phyloP scores from a whole-genome alignment of 2,329 filamentous ascomycete species.

The Botrytis byssoidea region DNA sequence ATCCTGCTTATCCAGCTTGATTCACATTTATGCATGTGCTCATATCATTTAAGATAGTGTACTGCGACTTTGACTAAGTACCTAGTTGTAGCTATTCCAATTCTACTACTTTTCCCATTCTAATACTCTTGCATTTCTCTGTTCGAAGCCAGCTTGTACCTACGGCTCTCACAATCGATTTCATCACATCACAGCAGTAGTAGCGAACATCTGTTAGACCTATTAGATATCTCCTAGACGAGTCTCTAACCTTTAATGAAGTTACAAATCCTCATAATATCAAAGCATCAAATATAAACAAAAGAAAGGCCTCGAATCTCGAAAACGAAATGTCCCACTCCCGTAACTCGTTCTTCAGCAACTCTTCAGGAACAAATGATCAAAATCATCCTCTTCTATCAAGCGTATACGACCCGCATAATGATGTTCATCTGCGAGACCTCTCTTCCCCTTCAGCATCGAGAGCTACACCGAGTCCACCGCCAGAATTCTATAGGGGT shows the following conservation, averaged over 20 bases:
- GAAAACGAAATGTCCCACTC: conserved; percentile 15
- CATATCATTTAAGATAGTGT: background rate
- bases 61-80: background rate
- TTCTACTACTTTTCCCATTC: background rate
- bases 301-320: background rate
- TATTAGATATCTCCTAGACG: background rate
- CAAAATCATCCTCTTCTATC: conserved; percentile 14
- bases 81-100: background rate
- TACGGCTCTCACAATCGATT: background rate
- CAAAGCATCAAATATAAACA: background rate
- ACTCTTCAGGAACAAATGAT: conserved; percentile 2
- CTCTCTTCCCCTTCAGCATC: conserved; percentile 13
- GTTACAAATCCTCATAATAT: background rate
- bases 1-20: background rate
- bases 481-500: conserved; percentile 16
- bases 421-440: conserved; percentile 12
- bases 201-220: background rate
- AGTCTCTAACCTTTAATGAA: background rate
- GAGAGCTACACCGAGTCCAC: conserved; percentile 10
- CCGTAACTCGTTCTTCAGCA: conserved; percentile 12
- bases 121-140: background rate
- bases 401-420: background rate
- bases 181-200: background rate
- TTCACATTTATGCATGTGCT: background rate
- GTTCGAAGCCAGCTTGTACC: background rate